Evolutionary conservation across 305 asterid species (phyloP), one percentile per base, ranked within the genome.

Genomic region (Plantago lanceolata): DNA sequence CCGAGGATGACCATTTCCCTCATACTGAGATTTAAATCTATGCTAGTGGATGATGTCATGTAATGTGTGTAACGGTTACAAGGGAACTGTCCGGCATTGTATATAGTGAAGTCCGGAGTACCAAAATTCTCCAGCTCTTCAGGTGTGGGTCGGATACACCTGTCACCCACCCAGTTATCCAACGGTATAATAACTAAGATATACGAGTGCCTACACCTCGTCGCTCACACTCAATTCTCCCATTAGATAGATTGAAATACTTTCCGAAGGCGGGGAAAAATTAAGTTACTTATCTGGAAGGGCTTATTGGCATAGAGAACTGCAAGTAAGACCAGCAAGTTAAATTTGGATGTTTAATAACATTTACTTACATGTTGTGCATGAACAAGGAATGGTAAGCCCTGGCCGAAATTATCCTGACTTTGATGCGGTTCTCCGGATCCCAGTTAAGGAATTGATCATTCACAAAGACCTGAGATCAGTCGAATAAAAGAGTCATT

Each of bases 1-100:
- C 99, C 97, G 65, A 94, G 97, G 82, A 94, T 94, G 79, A 94
- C 96, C 99, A 94, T 94, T 85, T 94, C 99, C 73, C 82, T 76
- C 75, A 97, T 88, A 65, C 68, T 85, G 61, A 94, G 93, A 76
- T 86, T 84, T 76, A 94, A 55, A 77, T 94, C 99, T 81, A 90
- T 81, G 96, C 99, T 94, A 75, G 99, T 94, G 40, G 97, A 90
- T 53, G 97, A 90, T 70, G 99, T 94, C 99, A 94, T 94, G 81
- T 94, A 94, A 77, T 94, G 97, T 48, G 99, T 94, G 84, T 84
- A 94, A 69, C 99, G 96, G 57, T 94, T 94, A 74, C 99, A 94
- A 20, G 97, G 99, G 80, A 94, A 94, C 85, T 86, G 90, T 62
- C 99, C 99, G 1, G 96, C 97, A 63, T 94, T 94, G 96, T 94